Conservation (phyloP, 257 asterid species). For the Penstemon eatonii region DNA sequence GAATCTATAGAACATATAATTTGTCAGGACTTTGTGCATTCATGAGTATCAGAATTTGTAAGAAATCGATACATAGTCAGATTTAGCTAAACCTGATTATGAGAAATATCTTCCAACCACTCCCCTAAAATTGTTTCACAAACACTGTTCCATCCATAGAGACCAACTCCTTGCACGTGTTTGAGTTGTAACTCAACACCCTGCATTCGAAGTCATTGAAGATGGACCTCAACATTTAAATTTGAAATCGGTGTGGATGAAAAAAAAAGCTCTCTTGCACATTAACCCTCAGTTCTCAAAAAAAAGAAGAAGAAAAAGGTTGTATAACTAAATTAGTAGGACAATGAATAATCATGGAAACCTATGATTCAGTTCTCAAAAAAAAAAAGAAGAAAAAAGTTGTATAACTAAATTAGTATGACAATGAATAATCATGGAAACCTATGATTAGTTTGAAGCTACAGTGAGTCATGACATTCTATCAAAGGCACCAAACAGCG, state of each 20-base stretch:
- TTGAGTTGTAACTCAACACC: constrained; percentile 91
- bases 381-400: not conserved
- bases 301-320: not conserved
- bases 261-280: constrained; percentile 17
- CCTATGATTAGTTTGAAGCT: constrained; percentile 12
- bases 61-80: constrained; percentile 25
- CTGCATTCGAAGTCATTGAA: constrained; percentile 47
- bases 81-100: constrained; percentile 69
- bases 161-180: constrained; percentile 83
- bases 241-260: not conserved
- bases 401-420: not conserved
- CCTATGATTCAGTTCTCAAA: not conserved
- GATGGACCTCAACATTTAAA: constrained; percentile 23
- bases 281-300: not conserved
- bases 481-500: constrained; percentile 22
- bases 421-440: not conserved
- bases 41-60: constrained; percentile 27
- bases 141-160: constrained; percentile 84
- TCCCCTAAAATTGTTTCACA: constrained; percentile 82
- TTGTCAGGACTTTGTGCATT: constrained; percentile 26
- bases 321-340: not conserved
- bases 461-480: constrained; percentile 11
- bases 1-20: constrained; percentile 51
- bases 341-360: not conserved
- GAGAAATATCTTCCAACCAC: constrained; percentile 98